phyloP scores from a whole-genome alignment of 2,329 filamentous ascomycete species.

The Apiospora marii region DNA sequence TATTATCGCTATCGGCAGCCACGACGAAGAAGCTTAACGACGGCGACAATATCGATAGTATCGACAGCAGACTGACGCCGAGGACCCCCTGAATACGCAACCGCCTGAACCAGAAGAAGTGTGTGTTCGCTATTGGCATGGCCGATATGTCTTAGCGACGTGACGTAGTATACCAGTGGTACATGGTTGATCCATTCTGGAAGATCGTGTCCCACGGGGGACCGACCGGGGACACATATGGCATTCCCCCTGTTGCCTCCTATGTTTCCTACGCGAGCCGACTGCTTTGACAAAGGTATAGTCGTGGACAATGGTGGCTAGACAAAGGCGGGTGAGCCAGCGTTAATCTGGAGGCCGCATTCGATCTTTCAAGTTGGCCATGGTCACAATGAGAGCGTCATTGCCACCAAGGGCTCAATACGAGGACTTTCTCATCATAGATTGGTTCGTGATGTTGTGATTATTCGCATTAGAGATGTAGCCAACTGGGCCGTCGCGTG shows the following conservation, averaged over 20 bases:
- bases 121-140: slow-evolving; percentile 5
- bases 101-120: slow-evolving; percentile 30
- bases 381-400: neutral
- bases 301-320: slow-evolving; percentile 10
- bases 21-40: slow-evolving; percentile 23
- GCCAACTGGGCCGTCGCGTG: neutral
- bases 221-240: neutral
- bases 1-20: neutral
- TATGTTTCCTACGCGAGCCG: neutral
- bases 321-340: neutral
- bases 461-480: neutral
- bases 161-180: slow-evolving; percentile 9
- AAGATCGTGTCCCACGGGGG: neutral
- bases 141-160: slow-evolving; percentile 11
- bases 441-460: neutral
- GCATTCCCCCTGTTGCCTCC: slow-evolving; percentile 3
- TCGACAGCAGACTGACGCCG: slow-evolving; percentile 28
- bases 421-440: neutral
- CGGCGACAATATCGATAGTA: neutral
- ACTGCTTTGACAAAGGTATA: slow-evolving; percentile 16
- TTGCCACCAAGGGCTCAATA: neutral
- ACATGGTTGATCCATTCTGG: slow-evolving; percentile 12
- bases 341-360: neutral
- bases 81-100: slow-evolving; percentile 33
- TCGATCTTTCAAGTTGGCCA: slow-evolving; percentile 1